phyloP scores from a whole-genome alignment of 2,329 filamentous ascomycete species.

The Neonectria hederae region DNA sequence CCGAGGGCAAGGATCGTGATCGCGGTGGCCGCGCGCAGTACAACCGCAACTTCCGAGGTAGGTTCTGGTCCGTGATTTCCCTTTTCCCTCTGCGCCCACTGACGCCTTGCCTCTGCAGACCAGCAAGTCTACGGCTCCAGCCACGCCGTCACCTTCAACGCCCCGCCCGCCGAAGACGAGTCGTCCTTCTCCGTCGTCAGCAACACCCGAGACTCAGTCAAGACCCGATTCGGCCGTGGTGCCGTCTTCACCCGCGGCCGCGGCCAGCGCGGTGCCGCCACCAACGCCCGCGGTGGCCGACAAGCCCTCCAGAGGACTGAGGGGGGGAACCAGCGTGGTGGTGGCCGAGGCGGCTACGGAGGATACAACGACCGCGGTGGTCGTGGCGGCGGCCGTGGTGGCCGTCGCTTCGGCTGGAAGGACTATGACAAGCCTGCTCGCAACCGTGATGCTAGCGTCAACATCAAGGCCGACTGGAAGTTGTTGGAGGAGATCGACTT shows the following conservation, averaged over 20 bases:
- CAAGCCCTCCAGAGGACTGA: constrained; percentile 76
- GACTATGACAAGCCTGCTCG: constrained; percentile 98
- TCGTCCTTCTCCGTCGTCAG: constrained; percentile 98
- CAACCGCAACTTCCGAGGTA: constrained; percentile 92
- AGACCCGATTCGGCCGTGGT: constrained; percentile 88
- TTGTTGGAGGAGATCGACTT: constrained; percentile 99
- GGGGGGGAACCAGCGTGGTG: constrained; percentile 59
- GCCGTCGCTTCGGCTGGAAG: constrained; percentile 96
- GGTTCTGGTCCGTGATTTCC: constrained; percentile 29
- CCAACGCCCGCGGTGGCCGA: constrained; percentile 67
- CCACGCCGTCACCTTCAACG: constrained; percentile 85
- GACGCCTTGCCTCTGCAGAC: constrained; percentile 61
- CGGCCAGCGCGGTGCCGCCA: constrained; percentile 77
- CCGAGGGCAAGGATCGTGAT: constrained; percentile 86
- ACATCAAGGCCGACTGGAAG: constrained; percentile 95
- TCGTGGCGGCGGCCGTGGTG: constrained; percentile 70
- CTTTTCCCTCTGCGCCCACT: constrained; percentile 1
- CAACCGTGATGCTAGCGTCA: constrained; percentile 94
- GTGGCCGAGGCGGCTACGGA: constrained; percentile 68
- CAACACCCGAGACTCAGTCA: constrained; percentile 86
- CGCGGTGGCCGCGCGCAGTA: constrained; percentile 86
- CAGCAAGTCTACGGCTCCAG: constrained; percentile 97
- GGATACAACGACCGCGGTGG: constrained; percentile 75
- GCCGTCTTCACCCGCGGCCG: constrained; percentile 90
- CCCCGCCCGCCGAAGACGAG: constrained; percentile 93